A percentile compares a stretch with the other conserved stretches of the same genome.
These are phyloP conservation scores for Phlyctochytrium arcticum DNA, from an alignment of 192 early-diverging fungal species.

Conservation along the genomic window DNA sequence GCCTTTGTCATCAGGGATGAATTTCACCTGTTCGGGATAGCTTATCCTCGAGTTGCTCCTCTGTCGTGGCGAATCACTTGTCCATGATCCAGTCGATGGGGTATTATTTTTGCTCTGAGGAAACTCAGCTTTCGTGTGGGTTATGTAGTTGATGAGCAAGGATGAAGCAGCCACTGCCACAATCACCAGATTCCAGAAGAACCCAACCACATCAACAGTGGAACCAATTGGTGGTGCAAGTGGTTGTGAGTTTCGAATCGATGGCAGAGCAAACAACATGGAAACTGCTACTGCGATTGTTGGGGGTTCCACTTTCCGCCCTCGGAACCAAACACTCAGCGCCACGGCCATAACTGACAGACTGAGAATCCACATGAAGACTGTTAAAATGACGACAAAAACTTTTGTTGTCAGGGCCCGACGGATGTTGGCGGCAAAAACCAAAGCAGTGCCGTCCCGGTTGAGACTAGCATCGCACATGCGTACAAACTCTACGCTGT, in stretches of 20 bases:
- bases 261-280: conserved; percentile 33
- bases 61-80: too few species aligned
- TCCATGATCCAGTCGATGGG: too few species aligned
- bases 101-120: too few species aligned
- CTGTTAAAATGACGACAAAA: conserved; percentile 12
- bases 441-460: not conserved
- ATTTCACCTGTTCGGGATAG: too few species aligned
- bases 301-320: conserved; percentile 30
- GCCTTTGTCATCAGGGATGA: too few species aligned
- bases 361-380: conserved; percentile 26
- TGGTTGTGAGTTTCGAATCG: conserved; percentile 31
- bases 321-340: conserved; percentile 15
- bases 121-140: too few species aligned
- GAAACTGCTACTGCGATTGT: conserved; percentile 15
- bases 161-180: not conserved
- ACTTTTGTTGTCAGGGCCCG: conserved; percentile 11
- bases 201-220: conserved; percentile 28
- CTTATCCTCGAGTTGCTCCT: too few species aligned
- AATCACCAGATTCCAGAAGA: conserved; percentile 32
- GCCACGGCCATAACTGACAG: conserved; percentile 17
- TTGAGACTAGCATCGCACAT: not conserved
- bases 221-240: conserved; percentile 29
- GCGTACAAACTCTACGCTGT: not conserved
- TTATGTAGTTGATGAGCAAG: too few species aligned
- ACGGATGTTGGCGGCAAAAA: not conserved